phyloP scores from a whole-genome alignment of 2,329 filamentous ascomycete genomes.

The Ilyonectria destructans region DNA sequence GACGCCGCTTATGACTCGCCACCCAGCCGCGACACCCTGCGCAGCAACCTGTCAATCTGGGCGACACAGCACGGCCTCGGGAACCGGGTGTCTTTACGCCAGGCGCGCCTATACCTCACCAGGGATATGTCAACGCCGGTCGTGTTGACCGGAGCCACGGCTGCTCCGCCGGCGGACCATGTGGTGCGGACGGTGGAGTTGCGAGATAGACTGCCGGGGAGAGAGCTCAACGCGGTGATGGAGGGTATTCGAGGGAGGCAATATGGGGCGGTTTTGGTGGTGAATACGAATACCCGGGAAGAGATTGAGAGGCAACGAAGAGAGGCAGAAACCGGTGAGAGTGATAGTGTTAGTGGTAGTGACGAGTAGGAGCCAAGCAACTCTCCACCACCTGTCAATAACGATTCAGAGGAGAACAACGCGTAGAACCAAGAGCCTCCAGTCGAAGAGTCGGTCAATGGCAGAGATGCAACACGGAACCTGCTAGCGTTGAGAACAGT shows the following conservation, averaged over 20 bases:
- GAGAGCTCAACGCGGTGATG: constrained; percentile 46
- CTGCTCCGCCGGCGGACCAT: constrained; percentile 41
- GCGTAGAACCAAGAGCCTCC: not conserved
- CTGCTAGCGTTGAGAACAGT: too few relatives aligned
- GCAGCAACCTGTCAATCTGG: constrained; percentile 36
- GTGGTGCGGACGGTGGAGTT: constrained; percentile 51
- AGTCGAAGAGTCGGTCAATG: too few relatives aligned
- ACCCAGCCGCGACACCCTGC: constrained; percentile 37
- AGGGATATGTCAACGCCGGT: constrained; percentile 19
- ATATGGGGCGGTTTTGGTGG: constrained; percentile 45
- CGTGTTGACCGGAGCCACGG: constrained; percentile 25
- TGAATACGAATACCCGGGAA: constrained; percentile 38
- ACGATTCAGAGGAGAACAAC: not conserved
- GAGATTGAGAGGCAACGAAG: not conserved
- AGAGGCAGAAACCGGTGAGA: not conserved
- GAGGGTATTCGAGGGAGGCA: constrained; percentile 30
- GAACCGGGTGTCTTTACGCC: constrained; percentile 32
- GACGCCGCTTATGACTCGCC: constrained; percentile 36
- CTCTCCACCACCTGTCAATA: not conserved
- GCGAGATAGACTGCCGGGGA: constrained; percentile 44
- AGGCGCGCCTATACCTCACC: constrained; percentile 39
- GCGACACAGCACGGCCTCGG: constrained; percentile 33
- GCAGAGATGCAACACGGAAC: not conserved
- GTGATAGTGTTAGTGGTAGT: constrained; percentile 6
- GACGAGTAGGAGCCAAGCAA: not conserved